Percentiles rank a stretch among this genome's conserved stretches.
Evolutionary conservation across 352 stramenopile genomes (phyloP).

Genomic region (Pythium periplocum): DNA sequence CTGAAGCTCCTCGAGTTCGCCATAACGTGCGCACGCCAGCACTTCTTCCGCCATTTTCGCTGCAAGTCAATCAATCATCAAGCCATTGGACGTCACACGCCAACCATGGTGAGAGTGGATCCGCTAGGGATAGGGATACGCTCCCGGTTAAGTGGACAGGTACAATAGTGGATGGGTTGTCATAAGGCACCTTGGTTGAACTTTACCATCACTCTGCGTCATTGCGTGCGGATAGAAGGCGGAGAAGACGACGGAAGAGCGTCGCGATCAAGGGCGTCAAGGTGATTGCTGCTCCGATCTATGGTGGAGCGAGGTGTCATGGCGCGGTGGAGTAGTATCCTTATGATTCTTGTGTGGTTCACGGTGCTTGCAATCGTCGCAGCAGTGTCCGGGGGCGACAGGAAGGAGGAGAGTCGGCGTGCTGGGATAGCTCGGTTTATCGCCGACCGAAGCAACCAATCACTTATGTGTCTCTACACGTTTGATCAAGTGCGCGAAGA

Average conservation of each 20-base stretch:
- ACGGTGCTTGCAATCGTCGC: not conserved
- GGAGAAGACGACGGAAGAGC: too few species aligned
- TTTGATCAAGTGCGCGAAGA: conserved; percentile 20
- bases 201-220: conserved; percentile 3
- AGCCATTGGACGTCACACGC: conserved; percentile 1
- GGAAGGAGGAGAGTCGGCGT: conserved; percentile 2
- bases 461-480: conserved; percentile 33
- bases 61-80: conserved; percentile 6
- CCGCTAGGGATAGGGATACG: conserved; percentile 17
- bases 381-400: not conserved
- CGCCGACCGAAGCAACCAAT: conserved; percentile 3
- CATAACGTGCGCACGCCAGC: conserved; percentile 65
- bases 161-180: not conserved
- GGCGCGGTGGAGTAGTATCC: too few species aligned
- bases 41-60: conserved; percentile 38
- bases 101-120: conserved; percentile 15
- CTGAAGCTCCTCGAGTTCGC: conserved; percentile 59
- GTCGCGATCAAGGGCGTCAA: too few species aligned
- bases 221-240: too few species aligned
- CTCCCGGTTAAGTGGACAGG: not conserved
- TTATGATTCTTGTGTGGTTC: conserved; percentile 4
- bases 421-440: conserved; percentile 20
- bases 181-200: conserved; percentile 1
- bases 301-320: too few species aligned
- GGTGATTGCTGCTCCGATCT: too few species aligned